phyloP scores from a whole-genome alignment of 495 filamentous ascomycete species.

The Saxophila tyrrhenica region DNA sequence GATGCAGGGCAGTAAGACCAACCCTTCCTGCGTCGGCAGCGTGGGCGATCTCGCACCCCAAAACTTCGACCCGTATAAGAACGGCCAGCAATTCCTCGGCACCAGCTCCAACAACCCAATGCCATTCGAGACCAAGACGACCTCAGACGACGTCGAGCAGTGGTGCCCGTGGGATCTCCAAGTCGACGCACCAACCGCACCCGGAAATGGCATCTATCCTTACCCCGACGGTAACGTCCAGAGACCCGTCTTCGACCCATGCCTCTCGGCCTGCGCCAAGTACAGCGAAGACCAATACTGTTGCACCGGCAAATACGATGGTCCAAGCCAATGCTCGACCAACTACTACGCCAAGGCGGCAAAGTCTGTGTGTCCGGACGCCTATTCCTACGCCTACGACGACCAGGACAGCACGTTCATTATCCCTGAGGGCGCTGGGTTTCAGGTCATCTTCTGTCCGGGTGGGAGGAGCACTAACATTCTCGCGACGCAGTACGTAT shows the following conservation, averaged over 20 bases:
- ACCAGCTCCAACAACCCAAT: slow-evolving; percentile 51
- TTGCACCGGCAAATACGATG: slow-evolving; percentile 53
- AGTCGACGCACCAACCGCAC: slow-evolving; percentile 47
- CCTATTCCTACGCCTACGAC: slow-evolving; percentile 71
- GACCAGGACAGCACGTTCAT: slow-evolving; percentile 66
- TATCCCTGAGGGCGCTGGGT: slow-evolving; percentile 58
- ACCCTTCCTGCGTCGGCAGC: slow-evolving; percentile 59
- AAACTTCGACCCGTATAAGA: slow-evolving; percentile 33
- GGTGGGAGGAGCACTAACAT: slow-evolving; percentile 59
- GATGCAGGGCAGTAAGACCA: slow-evolving; percentile 63
- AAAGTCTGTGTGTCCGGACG: slow-evolving; percentile 69
- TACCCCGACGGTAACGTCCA: slow-evolving; percentile 60
- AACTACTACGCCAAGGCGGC: slow-evolving; percentile 49
- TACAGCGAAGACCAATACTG: slow-evolving; percentile 49
- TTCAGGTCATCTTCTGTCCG: slow-evolving; percentile 68
- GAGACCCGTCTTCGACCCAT: slow-evolving; percentile 60
- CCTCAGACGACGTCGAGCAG: slow-evolving; percentile 36
- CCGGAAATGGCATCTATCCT: slow-evolving; percentile 57
- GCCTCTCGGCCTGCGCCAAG: slow-evolving; percentile 56
- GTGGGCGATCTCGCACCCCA: slow-evolving; percentile 40
- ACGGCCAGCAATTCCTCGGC: slow-evolving; percentile 29
- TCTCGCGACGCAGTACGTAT: slow-evolving; percentile 24
- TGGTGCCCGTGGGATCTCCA: slow-evolving; percentile 78
- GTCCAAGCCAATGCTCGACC: slow-evolving; percentile 47
- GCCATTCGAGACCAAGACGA: slow-evolving; percentile 46